Percentiles rank a stretch among this genome's conserved stretches.
Evolutionary conservation across 345 rosid species (phyloP).

Genomic region (Eucalyptus pauciflora): DNA sequence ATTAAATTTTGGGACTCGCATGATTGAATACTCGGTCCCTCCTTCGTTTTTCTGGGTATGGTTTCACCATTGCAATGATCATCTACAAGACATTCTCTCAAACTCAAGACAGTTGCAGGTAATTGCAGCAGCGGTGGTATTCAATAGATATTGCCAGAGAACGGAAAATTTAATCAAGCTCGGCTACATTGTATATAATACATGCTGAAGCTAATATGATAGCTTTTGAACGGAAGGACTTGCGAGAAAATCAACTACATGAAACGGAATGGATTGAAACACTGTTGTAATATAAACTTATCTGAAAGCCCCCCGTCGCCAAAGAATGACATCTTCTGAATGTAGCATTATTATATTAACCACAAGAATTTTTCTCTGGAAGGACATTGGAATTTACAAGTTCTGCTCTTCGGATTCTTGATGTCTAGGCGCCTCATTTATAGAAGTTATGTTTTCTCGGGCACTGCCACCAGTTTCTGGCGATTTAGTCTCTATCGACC

Average conservation of each 20-base stretch:
- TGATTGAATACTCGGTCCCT: neutral
- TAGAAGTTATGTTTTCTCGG: neutral
- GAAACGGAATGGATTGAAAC: neutral
- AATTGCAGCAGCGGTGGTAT: neutral
- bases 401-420: constrained; percentile 5
- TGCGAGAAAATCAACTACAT: neutral
- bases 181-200: neutral
- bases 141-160: neutral
- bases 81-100: neutral
- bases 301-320: neutral
- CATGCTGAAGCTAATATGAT: neutral
- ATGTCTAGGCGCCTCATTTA: neutral
- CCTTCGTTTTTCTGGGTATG: neutral
- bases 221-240: neutral
- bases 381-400: neutral
- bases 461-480: neutral
- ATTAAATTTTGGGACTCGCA: neutral
- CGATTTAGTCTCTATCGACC: constrained; percentile 3
- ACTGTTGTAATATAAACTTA: neutral
- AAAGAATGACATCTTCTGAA: neutral
- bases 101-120: neutral
- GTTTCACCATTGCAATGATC: neutral
- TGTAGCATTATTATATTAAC: neutral
- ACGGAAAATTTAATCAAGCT: neutral
- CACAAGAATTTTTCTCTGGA: neutral